Base-by-base conservation (phyloP, 164 flowering plant species). In the Liriodendron chinense region DNA sequence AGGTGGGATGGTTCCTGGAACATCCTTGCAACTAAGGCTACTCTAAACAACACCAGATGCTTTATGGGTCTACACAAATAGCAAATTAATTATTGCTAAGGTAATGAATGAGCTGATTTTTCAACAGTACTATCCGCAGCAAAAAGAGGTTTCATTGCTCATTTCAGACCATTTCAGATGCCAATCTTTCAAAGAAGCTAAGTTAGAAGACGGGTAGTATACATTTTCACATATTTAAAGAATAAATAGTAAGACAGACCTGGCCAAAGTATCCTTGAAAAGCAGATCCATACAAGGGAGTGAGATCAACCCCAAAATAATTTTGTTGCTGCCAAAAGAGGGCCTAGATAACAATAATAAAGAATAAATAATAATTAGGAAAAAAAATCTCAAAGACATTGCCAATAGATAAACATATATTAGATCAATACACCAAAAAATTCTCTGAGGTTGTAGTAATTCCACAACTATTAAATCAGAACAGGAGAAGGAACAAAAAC, bases 291-390 rank as follows among this genome's bases (percentile, higher is more conserved):
- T 94, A 76, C 65, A 96, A 86, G 28, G 99, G 83, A 77, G 92
- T 89, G 82, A 96, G 88, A 82, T 96, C 91, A 72, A 96, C 98
- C 74, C 97, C 99, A 84, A 77, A 94, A 79, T 94, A 96, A 75
- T 88, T 94, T 69, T 86, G 93, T 81, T 96, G 99, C 87, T 96
- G 98, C 99, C 99, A 94, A 82, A 96, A 96, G 73, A 96, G 94
- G 67, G 99, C 93, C 99, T 94, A 85, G 72, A 47, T 79, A 68
- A 70, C 1, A 76, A 68, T 1, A 18, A 74, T 57, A 16, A 67
- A 53, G 23, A 72, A 71, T 34, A 50, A 81, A 59, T 47, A 68
- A 68, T 68, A 18, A 7, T 34, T 7, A 68, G 70, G 4, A 28
- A 13, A 68, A 34, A 16, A 26, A 34, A 53, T 16, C 59, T 53